Base-by-base conservation (phyloP, 345 rosid species). In the Carallia brachiata region DNA sequence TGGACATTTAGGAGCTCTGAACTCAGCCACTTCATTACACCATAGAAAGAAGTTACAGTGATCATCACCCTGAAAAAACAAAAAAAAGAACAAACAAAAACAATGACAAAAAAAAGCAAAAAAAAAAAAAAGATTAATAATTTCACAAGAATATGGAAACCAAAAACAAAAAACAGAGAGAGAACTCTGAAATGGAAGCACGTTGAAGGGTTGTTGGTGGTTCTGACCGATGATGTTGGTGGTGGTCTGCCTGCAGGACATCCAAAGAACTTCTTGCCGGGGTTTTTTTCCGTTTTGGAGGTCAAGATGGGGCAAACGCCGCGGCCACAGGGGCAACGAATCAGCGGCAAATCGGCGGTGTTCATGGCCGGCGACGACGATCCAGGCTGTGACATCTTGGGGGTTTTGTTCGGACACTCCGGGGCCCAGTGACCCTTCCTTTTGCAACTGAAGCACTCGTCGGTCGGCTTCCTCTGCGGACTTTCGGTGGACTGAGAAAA, bases 301-400 rank as follows among this genome's bases (percentile, higher is more conserved):
- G 68, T 66, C 1, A 1, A 1, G 9, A 79, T 37, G 6, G 2
- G 0, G 27, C 78, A 79, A 8, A 23, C 0, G 53, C 78, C 81
- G 7, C 60, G 10, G 18, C 57, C 58, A 48, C 65, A 68, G 17
- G 40, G 74, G 65, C 77, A 75, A 5, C 67, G 73, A 37, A 79
- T 40, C 65, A 6, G 23, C 58, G 74, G 76, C 4, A 60, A 19
- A 31, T 62, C 36, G 36, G 16, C 17, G 12, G 5, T 27, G 8
- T 17, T n/a, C 61, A 19, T 30, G 0, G 28, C 4, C 34, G 73
- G 6, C 23, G 52, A 32, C 8, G 50, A 53, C 1, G 53, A 27
- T 15, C 19, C 58, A 0, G 75, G 17, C 16, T n/a, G 48, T 6
- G 78, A 65, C 30, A 54, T 58, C 13, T 40, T 50, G 6, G 73